A percentile compares a stretch with the other conserved stretches of the same genome.
These are phyloP conservation scores for Didymella glomerata DNA, from an alignment of 2,329 filamentous ascomycete species.

Conservation along the genomic window DNA sequence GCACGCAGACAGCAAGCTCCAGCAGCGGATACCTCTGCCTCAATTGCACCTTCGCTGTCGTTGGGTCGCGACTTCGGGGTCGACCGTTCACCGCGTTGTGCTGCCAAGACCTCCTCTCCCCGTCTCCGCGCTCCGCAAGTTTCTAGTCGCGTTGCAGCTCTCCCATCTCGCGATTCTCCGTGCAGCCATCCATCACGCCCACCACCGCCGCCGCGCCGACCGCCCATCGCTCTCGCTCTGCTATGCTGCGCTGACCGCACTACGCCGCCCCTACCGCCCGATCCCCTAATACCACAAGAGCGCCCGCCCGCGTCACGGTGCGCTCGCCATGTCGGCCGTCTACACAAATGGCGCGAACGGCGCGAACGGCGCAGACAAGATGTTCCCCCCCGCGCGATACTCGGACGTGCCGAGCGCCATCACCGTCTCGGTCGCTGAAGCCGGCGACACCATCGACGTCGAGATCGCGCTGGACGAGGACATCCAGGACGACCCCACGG, in stretches of 20 bases:
- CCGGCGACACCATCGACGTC: slow-evolving; percentile 74
- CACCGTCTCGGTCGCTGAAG: slow-evolving; percentile 69
- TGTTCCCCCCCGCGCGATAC: slow-evolving; percentile 60
- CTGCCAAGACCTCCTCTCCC: neutral
- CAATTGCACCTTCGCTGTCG: neutral
- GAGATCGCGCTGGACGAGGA: slow-evolving; percentile 88
- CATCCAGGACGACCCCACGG: slow-evolving; percentile 90
- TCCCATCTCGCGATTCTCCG: slow-evolving; percentile 22
- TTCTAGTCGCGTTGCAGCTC: slow-evolving; percentile 23
- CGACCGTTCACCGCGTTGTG: neutral
- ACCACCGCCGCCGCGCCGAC: slow-evolving; percentile 28
- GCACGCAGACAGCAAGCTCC: neutral
- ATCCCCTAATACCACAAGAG: neutral
- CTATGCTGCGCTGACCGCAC: slow-evolving; percentile 35
- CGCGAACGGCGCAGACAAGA: slow-evolving; percentile 56
- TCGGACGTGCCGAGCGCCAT: slow-evolving; percentile 69
- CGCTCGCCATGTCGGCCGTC: slow-evolving; percentile 60
- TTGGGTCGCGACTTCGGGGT: neutral
- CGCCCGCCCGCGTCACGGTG: slow-evolving; percentile 25
- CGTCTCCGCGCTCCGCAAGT: slow-evolving; percentile 25
- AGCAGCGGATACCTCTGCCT: neutral
- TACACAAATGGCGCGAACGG: slow-evolving; percentile 59
- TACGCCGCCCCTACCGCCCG: slow-evolving; percentile 9
- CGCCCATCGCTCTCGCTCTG: slow-evolving; percentile 17
- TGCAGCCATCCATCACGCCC: slow-evolving; percentile 31